These are phyloP conservation scores for Xylariales sp. DNA, from an alignment of 2,329 filamentous ascomycete species.

Conservation along the genomic window DNA sequence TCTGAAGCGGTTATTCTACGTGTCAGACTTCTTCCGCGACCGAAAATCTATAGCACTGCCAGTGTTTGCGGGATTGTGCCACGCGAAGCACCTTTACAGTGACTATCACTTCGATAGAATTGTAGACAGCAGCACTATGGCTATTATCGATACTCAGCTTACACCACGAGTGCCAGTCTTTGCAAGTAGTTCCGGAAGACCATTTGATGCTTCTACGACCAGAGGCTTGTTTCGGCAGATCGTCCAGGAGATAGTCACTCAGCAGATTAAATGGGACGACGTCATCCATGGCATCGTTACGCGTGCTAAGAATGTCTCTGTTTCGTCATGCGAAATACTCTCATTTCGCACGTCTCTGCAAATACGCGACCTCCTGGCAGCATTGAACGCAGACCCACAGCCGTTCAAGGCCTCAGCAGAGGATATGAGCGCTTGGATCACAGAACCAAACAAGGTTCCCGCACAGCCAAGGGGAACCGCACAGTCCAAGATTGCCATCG, in stretches of 20 bases:
- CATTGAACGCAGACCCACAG: slow-evolving; percentile 12
- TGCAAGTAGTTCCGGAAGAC: slow-evolving; percentile 24
- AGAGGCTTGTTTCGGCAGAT: slow-evolving; percentile 19
- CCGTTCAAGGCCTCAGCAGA: neutral
- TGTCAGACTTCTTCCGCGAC: slow-evolving; percentile 24
- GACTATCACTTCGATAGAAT: neutral
- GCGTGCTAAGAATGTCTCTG: slow-evolving; percentile 9
- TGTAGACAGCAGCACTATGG: neutral
- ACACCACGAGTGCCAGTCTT: slow-evolving; percentile 22
- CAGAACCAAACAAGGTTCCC: neutral
- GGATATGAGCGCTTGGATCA: slow-evolving; percentile 18
- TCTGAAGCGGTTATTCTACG: slow-evolving; percentile 23
- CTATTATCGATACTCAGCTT: neutral
- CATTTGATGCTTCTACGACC: slow-evolving; percentile 18
- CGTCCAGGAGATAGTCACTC: slow-evolving; percentile 24
- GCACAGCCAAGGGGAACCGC: slow-evolving; percentile 4
- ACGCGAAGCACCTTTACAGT: slow-evolving; percentile 29
- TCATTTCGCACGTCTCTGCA: slow-evolving; percentile 23
- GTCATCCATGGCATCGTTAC: slow-evolving; percentile 19
- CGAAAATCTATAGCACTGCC: slow-evolving; percentile 25
- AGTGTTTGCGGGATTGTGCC: slow-evolving; percentile 33
- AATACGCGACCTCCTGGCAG: slow-evolving; percentile 18
- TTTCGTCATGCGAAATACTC: slow-evolving; percentile 14
- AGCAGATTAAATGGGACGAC: slow-evolving; percentile 22
- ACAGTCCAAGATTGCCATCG: slow-evolving; percentile 60